Evolutionary conservation across 495 filamentous ascomycete genomes (phyloP).

Genomic region (Thermochaetoides thermophila): DNA sequence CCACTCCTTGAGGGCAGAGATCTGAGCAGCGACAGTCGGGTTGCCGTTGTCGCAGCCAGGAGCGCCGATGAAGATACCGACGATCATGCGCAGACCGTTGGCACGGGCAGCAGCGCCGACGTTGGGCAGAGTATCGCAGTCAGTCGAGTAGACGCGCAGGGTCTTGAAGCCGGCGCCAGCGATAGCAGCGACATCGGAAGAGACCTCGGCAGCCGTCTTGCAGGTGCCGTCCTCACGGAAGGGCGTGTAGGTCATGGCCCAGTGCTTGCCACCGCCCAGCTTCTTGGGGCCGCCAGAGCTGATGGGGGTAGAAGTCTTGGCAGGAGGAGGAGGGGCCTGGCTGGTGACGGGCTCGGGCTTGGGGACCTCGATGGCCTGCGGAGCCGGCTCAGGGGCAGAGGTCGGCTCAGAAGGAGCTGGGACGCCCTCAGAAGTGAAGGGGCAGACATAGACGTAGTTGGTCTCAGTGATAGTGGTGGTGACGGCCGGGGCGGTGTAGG

Average conservation of each 20-base stretch:
- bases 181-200: constrained; percentile 52
- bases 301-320: constrained; percentile 1
- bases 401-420: constrained; percentile 10
- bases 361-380: too few relatives aligned
- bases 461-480: constrained; percentile 56
- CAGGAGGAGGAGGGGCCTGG: constrained; percentile 2
- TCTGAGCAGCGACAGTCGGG: constrained; percentile 46
- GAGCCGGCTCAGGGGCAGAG: constrained; percentile 8
- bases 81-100: constrained; percentile 59
- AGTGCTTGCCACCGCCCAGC: constrained; percentile 45
- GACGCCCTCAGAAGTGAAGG: constrained; percentile 31
- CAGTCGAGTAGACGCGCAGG: constrained; percentile 82
- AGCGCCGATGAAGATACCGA: constrained; percentile 69
- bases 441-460: constrained; percentile 56
- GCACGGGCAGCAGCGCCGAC: constrained; percentile 49
- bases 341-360: not conserved
- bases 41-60: constrained; percentile 38
- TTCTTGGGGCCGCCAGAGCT: too few relatives aligned
- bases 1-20: constrained; percentile 58
- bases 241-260: constrained; percentile 88
- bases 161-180: constrained; percentile 58
- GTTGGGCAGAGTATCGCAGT: constrained; percentile 67
- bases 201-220: constrained; percentile 48
- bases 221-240: constrained; percentile 50
- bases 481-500: constrained; percentile 55